Base-by-base conservation (phyloP, 352 stramenopile genomes). In the Globisporangium alternatum region DNA sequence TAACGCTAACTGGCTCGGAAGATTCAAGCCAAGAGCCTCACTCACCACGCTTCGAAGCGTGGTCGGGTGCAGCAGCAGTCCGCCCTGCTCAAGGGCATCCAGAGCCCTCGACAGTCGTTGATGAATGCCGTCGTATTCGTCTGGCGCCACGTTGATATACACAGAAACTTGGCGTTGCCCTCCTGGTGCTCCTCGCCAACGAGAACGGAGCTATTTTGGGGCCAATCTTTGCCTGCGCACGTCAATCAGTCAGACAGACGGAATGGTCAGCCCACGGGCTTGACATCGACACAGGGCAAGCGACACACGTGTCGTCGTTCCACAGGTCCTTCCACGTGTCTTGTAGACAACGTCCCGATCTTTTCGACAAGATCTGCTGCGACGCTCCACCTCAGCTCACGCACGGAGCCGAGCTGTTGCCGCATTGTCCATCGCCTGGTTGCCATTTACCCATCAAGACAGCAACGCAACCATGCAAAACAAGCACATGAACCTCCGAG, bases 191-290 rank as follows among this genome's bases (percentile, higher is more conserved):
- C 49, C 8, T 17, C 35, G 31, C 10, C 31, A 33, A 33, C 31
- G 33, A 60, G 54, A 33, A 60, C 30, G 35, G 54, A 60, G 54
- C 54, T 33, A 48, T 60, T 47, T 21, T 15, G 35, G 5, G 9
- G 31, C 12, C 35, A 60, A 5, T 44, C 33, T 33, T 58, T 47
- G 31, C 53, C 53, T 59, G 5, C 28, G 15, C 19, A 10, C 31
- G 8, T 9, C 31, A 37, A 9, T 37, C 31, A 37, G 31, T 28
- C 25, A 28, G 25, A 28, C 25, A 28, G 25, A 28, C 25, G 25
- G 25, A 28, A 28, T 28, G 25, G 25, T 28, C 35, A 39, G 35
- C 3, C 7, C 35, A 39, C 35, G 35, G 5, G 35, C 35, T 28
- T 28, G 25, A 28, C 25, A 28, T 2, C 25, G 25, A 28, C 25